Conservation (phyloP, 208 protist species). For the Leishmania gerbilli region DNA sequence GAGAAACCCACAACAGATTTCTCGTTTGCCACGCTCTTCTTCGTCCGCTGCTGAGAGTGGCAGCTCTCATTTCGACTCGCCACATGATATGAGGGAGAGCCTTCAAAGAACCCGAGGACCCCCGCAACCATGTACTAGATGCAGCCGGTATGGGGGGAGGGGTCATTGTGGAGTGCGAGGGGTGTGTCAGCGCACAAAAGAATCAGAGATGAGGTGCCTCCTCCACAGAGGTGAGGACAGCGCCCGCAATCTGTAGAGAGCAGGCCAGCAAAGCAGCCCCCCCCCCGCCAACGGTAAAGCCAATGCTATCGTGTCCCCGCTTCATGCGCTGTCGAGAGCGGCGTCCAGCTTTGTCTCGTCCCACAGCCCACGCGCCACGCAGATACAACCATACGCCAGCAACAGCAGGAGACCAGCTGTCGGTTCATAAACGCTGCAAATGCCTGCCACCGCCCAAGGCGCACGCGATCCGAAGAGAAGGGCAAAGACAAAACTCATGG, state of each 20-base stretch:
- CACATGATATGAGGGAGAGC: not conserved
- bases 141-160: not conserved
- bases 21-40: not conserved
- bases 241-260: not conserved
- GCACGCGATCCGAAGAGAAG: not conserved
- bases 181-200: not conserved
- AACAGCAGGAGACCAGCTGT: not conserved
- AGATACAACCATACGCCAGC: conserved; percentile 1
- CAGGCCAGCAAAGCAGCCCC: not conserved
- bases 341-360: conserved; percentile 26
- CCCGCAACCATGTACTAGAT: not conserved
- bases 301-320: not conserved
- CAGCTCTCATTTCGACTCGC: not conserved
- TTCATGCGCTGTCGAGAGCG: conserved; percentile 5
- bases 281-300: not conserved
- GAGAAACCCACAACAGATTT: too few species aligned
- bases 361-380: conserved; percentile 18
- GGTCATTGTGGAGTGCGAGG: not conserved
- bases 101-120: not conserved
- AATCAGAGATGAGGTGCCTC: not conserved
- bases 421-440: not conserved
- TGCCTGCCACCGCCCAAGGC: not conserved
- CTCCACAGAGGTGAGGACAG: not conserved
- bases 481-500: conserved; percentile 5
- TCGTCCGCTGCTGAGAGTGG: not conserved